phyloP scores from a whole-genome alignment of 306 rosid species.

The Chamaecrista fasciculata region DNA sequence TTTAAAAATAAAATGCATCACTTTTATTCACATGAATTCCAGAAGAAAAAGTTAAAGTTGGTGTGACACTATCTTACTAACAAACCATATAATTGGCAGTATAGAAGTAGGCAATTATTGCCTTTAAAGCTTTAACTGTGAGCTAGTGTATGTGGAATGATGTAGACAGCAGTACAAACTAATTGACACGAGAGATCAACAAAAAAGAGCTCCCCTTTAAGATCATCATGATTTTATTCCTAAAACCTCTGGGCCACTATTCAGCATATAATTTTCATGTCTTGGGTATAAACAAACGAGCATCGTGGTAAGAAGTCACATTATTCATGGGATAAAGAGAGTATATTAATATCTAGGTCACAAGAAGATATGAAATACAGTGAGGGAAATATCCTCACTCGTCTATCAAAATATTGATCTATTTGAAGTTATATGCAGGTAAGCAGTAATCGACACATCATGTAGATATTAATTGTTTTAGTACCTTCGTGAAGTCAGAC shows the following conservation, averaged over 20 bases:
- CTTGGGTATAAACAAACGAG: background rate
- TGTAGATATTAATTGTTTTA: constrained; percentile 23
- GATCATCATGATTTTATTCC: constrained; percentile 3
- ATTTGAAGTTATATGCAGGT: background rate
- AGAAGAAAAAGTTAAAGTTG: constrained; percentile 16
- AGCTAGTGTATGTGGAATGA: constrained; percentile 9
- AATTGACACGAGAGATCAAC: background rate
- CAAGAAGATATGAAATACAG: background rate
- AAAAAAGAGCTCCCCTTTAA: constrained; percentile 18
- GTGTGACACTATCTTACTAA: background rate
- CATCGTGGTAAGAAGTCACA: background rate
- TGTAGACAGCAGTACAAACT: background rate
- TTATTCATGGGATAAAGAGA: no score
- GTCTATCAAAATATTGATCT: constrained; percentile 8
- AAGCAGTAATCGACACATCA: background rate
- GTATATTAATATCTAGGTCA: background rate
- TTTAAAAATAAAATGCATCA: background rate
- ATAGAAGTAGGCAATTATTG: background rate
- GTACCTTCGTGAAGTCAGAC: constrained; percentile 77
- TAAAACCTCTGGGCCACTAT: background rate
- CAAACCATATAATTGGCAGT: background rate
- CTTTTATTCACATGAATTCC: constrained; percentile 16
- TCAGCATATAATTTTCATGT: background rate
- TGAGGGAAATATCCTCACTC: constrained; percentile 1
- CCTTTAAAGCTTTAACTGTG: background rate